Evolutionary conservation across 805 yeast species (phyloP), one percentile per base, ranked within the genome.

Genomic region (Metschnikowia proteae): DNA sequence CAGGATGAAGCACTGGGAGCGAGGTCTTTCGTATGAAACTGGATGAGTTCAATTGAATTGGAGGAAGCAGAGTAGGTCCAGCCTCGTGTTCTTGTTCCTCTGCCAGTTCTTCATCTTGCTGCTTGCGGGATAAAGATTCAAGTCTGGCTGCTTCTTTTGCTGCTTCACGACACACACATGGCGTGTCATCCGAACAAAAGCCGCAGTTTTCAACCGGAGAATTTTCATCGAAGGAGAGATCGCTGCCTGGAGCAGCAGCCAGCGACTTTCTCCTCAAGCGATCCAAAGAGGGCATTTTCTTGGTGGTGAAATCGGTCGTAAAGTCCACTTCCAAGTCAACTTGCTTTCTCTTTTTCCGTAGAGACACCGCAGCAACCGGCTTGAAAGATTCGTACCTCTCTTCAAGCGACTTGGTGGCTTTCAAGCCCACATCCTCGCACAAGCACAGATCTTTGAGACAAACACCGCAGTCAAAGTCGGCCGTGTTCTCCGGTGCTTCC

Each of bases 81-180:
- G 55, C 61, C 45, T 59, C 61, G 11, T 31, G 43, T 40, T 40
- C 43, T 13, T 40, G 35, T 25, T 40, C 43, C 37, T 58, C 58
- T 38, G 53, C 55, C 26, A 43, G 52, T 23, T 55, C 55, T 6
- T 42, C 50, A 35, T 49, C 55, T 35, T 46, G 49, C 30, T 48
- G 51, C 46, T 52, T 51, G 37, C 53, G 52, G 5, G 60, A 54
- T 23, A 71, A 57, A 3, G 68, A 53, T 17, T 60, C 57, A 48
- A 74, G 59, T 28, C 63, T 56, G 3, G 75, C 78, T 1, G 76
- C 78, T 59, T 76, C 81, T 55, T 74, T 72, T 2, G 82, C 83
- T 13, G 81, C 86, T 57, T 89, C 97, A 27, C 92, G 80, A 64
- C 97, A 92, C 2, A 92, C 86, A 67, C 98, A 92, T 2, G 96